Evolutionary conservation across 2,329 filamentous ascomycete genomes (phyloP), one percentile per base, ranked within the genome.

Genomic region (Fusarium austroafricanum): DNA sequence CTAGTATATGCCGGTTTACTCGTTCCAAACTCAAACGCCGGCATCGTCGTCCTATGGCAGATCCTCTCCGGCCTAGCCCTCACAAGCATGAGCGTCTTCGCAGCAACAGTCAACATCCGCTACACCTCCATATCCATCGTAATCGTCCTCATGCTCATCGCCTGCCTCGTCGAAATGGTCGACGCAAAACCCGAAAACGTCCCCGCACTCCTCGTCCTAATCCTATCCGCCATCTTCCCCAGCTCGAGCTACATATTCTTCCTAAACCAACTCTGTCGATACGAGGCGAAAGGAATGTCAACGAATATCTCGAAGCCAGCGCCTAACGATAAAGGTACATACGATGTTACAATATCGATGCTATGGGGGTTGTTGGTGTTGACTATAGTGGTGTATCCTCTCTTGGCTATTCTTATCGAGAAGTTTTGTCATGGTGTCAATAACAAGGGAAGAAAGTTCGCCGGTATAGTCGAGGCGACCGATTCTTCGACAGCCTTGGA

Each of bases 1-100:
- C 1, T 5, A 55, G 53, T 55, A 82, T 93, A 58, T 89, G 91
- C 75, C 6, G 7, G n/a, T 6, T 8, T 40, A 2, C 15, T 37
- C 2, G 17, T 31, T 1, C 20, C 35, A 5, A 55, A 26, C 2
- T 40, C 45, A 5, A 40, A 51, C 7, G 20, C 53, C 2, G 53
- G 28, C 1, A 55, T 55, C 6, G 28, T 12, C 14, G 29, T 55
- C 1, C 35, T 51, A 11, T 55, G 53, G 53, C 53, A 55, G 10
- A 33, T 55, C 28, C 53, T 55, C 20, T 40, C 53, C 8, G 53
- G 53, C 0, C 6, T 51, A 3, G 37, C 53, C 17, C 35, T 55
- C 10, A 55, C 35, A 8, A 55, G 53, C 10, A 40, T 40, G 26
- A 40, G 44, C 14, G 45, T 51, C 5, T 55, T 55, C 1, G 53